Evolutionary conservation across 306 rosid species (phyloP), one percentile per base, ranked within the genome.

Genomic region (Prunus fruticosa): DNA sequence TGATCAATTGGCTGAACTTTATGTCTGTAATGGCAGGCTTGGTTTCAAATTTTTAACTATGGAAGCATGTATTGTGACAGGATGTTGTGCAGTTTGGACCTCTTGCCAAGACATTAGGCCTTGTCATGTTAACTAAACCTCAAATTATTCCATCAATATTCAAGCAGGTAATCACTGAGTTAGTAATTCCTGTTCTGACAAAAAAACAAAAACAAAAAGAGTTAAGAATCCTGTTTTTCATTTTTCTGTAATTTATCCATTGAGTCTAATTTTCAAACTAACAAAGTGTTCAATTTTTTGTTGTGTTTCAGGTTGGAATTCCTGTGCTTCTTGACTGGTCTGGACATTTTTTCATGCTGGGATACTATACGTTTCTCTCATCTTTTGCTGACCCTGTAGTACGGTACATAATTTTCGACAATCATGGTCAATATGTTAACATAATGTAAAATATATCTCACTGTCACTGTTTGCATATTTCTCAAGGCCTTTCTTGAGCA

Each of bases 1-100:
- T n/a, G 53, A 65, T 77, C 80, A 23, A 52, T 62, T 41, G 54
- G 50, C 58, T 38, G 43, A 69, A 63, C 46, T 57, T 25, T 63
- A 52, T 34, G 57, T 5, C 47, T 13, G 19, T 18, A 27, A 60
- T 69, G 43, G 73, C 27, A 15, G 18, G 73, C 58, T 34, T n/a
- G 22, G 53, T 57, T 41, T 38, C 25, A 25, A 60, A 57, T 41
- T 58, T 38, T 2, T 57, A 45, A 72, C 67, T 12, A 57, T 22
- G 11, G 4, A 30, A 14, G 28, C 25, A 15, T 70, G 57, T 64
- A 25, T 5, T 71, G 47, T 82, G 79, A 53, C 91, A 94, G 97
- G 97, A 95, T 87, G 97, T 95, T 71, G 97, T 95, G 52, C 97
- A 95, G 82, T 95, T 95, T 80, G 91, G 91, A 11, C 86, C 98